These are phyloP conservation scores for Tetragonia tetragonoides DNA, from an alignment of 148 eudicot species.

Conservation along the genomic window DNA sequence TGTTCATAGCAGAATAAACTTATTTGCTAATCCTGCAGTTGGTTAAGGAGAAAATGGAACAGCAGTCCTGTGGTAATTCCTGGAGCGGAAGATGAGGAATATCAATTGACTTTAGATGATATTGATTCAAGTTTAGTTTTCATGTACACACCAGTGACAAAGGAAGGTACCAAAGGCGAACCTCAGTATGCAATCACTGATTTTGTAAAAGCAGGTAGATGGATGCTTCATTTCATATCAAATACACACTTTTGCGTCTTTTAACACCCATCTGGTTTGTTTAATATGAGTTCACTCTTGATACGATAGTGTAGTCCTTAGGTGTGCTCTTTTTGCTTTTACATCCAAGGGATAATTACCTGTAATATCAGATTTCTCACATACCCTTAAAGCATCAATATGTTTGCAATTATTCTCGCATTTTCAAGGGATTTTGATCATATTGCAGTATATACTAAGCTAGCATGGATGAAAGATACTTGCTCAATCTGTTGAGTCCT, in stretches of 20 bases:
- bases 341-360: no score
- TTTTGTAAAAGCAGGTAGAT: constrained; percentile 82
- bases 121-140: constrained; percentile 92
- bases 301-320: not conserved
- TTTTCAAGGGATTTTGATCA: no score
- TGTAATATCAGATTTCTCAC: no score
- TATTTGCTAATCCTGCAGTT: constrained; percentile 44
- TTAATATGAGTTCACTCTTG: not conserved
- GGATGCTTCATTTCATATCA: not conserved
- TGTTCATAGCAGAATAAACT: not conserved
- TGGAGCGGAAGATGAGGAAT: constrained; percentile 95
- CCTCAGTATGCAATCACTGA: constrained; percentile 99
- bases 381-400: no score
- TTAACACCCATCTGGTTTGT: not conserved
- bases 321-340: no score
- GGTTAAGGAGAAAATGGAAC: constrained; percentile 97
- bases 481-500: no score
- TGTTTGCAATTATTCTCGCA: no score
- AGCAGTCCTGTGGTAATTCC: constrained; percentile 86
- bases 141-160: constrained; percentile 96
- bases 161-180: constrained; percentile 93
- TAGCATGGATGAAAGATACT: no score
- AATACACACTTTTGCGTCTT: not conserved
- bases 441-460: no score
- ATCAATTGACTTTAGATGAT: constrained; percentile 71